A percentile compares a stretch with the other conserved stretches of the same genome.
These are phyloP conservation scores for Naganishia onofrii DNA, from an alignment of 768 basidiomycete species.

Conservation along the genomic window DNA sequence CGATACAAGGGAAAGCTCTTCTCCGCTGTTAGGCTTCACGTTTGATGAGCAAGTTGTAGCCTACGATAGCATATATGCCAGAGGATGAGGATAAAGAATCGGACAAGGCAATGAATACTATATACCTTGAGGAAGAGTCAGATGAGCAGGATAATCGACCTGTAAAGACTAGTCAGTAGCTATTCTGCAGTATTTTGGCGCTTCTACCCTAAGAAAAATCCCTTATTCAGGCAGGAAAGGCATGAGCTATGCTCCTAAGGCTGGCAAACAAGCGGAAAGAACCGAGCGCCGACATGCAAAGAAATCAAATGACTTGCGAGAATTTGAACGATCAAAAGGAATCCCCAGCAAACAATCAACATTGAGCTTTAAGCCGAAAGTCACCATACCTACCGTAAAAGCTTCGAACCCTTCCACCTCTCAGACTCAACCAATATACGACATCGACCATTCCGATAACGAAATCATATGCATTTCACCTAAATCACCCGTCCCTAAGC, in stretches of 20 bases:
- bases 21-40: not conserved
- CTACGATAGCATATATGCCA: not conserved
- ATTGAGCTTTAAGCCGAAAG: not conserved
- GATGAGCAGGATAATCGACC: not conserved
- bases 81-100: not conserved
- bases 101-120: not conserved
- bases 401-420: no score
- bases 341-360: not conserved
- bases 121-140: not conserved
- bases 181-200: not conserved
- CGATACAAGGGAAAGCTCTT: not conserved
- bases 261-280: not conserved
- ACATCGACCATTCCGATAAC: no score
- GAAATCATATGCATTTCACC: no score
- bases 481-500: no score
- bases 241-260: not conserved
- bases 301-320: not conserved
- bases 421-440: no score
- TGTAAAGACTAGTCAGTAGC: not conserved
- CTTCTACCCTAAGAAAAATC: not conserved
- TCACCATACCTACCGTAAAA: not conserved
- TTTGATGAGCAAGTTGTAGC: conserved; percentile 3
- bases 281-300: not conserved
- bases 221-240: not conserved
- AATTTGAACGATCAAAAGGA: not conserved